Base-by-base conservation (phyloP, 1,284 basidiomycete species). In the Austroboletus olivaceoglutinosus region DNA sequence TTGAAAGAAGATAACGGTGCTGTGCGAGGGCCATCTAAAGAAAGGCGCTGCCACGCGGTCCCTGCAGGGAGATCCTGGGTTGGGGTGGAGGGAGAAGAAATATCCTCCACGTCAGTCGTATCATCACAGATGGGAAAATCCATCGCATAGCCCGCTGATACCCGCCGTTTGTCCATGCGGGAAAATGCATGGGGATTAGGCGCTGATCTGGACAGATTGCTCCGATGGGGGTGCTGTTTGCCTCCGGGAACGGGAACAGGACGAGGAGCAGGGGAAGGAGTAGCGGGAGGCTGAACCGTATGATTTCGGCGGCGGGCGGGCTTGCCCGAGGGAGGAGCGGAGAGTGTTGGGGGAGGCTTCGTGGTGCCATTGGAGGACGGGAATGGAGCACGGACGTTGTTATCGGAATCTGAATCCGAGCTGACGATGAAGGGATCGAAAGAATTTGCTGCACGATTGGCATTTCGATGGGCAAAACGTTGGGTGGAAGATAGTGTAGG, bases 51-150 rank as follows among this genome's bases (percentile, higher is more conserved):
- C 70, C 73, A 72, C 12, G 65, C 58, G 18, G 49, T 21, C 25
- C 39, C 39, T 3, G 59, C 54, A 34, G 43, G 44, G 49, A 54
- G 59, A 51, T 69, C 68, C 58, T 70, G 64, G 40, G 67, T 67
- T 10, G 77, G 77, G 1, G 78, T 78, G 18, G 69, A 67, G 3
- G 76, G 61, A 58, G 70, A 49, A 56, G 67, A 58, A 49, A 58
- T 53, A 41, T 71, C 68, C 52, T 72, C 69, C 36, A 68, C 70
- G 41, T 85, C 82, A 25, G 76, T 81, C 50, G 76, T 76, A 60
- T 88, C 85, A 54, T 88, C 85, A 58, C 85, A 88, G 41, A 88
- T 69, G 2, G 83, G 85, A 65, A 86, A 86, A 33, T 70, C 68
- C 37, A 60, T 50, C 43, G 45, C 41, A 52, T 56, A 55, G 22